Percentiles rank a stretch among this genome's conserved stretches.
These are phyloP conservation scores for Porphyrellus cyaneotinctus DNA, from an alignment of 768 basidiomycete species.

Conservation along the genomic window DNA sequence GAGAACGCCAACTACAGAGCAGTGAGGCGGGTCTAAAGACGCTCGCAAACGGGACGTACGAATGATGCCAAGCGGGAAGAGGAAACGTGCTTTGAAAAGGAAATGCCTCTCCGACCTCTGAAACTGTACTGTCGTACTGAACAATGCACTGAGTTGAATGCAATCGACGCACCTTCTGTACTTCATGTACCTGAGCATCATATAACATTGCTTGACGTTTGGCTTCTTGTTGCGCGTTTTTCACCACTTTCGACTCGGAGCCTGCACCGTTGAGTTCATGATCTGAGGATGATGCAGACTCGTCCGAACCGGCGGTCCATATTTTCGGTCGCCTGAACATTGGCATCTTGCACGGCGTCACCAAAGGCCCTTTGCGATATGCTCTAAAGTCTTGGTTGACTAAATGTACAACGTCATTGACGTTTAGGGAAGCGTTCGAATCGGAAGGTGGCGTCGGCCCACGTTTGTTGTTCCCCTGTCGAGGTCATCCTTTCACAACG, in stretches of 20 bases:
- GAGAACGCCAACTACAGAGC: slow-evolving; percentile 53
- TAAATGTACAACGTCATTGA: no score
- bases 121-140: neutral
- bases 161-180: slow-evolving; percentile 15
- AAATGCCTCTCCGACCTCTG: slow-evolving; percentile 18
- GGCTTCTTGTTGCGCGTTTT: slow-evolving; percentile 18
- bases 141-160: neutral
- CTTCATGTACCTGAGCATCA: slow-evolving; percentile 26
- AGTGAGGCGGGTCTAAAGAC: slow-evolving; percentile 1
- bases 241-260: neutral
- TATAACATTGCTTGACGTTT: slow-evolving; percentile 23
- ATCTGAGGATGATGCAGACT: slow-evolving; percentile 13
- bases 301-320: slow-evolving; percentile 22
- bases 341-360: slow-evolving; percentile 23
- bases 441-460: no score
- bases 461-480: no score
- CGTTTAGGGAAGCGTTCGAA: no score
- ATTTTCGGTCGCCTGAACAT: slow-evolving; percentile 33
- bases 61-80: slow-evolving; percentile 72
- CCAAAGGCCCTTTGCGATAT: no score
- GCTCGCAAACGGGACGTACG: slow-evolving; percentile 35
- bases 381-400: no score
- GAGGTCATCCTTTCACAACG: neutral
- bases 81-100: slow-evolving; percentile 40
- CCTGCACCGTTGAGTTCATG: slow-evolving; percentile 6